Percentiles rank a stretch among this genome's conserved stretches.
Evolutionary conservation across 2,329 filamentous ascomycete species (phyloP).

Genomic region (Colletotrichum theobromicola): DNA sequence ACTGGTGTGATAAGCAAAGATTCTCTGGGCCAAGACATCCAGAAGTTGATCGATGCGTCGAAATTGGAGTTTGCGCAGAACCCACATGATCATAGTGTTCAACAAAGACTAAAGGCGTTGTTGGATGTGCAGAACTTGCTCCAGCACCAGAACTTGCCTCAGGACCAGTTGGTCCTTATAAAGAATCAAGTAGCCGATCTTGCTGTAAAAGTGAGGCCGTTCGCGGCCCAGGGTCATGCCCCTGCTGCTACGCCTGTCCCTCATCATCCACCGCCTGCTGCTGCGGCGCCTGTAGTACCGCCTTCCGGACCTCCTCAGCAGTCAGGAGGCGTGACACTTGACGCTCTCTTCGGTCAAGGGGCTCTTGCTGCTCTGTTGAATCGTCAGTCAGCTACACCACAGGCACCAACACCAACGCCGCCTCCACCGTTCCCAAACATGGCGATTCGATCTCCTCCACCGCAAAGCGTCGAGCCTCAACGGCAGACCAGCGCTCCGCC

Average conservation of each 20-base stretch:
- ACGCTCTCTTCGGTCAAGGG: conserved; percentile 64
- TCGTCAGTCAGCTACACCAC: conserved; percentile 56
- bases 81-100: conserved; percentile 76
- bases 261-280: conserved; percentile 36
- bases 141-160: conserved; percentile 77
- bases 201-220: conserved; percentile 65
- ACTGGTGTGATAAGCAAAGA: conserved; percentile 66
- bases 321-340: conserved; percentile 51
- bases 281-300: conserved; percentile 37
- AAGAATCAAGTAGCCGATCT: conserved; percentile 85
- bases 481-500: conserved; percentile 39
- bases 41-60: conserved; percentile 75
- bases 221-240: conserved; percentile 44
- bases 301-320: conserved; percentile 27
- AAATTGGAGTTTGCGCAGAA: conserved; percentile 77
- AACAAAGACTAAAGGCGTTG: conserved; percentile 82
- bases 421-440: conserved; percentile 35
- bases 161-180: conserved; percentile 83
- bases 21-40: conserved; percentile 82
- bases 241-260: conserved; percentile 44
- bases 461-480: conserved; percentile 43
- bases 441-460: conserved; percentile 56
- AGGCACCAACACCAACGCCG: conserved; percentile 50
- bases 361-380: conserved; percentile 64
- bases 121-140: conserved; percentile 84